Evolutionary conservation across 2,329 filamentous ascomycete species (phyloP).

Genomic region (Alternaria metachromatica): DNA sequence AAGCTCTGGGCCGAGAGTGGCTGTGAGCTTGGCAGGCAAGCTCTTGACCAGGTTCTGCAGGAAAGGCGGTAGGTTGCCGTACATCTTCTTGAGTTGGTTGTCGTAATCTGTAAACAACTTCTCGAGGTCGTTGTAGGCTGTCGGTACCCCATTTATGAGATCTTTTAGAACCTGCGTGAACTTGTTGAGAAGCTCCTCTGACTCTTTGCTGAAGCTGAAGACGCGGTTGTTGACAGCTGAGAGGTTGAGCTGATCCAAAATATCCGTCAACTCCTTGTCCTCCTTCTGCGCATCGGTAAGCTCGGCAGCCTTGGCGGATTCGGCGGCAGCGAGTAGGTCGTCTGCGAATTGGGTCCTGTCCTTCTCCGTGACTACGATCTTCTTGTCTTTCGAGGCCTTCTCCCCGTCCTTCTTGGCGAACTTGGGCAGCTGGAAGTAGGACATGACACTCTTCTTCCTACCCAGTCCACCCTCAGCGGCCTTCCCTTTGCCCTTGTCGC

Average conservation of each 20-base stretch:
- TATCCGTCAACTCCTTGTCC: slow-evolving; percentile 74
- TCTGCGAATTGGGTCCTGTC: slow-evolving; percentile 46
- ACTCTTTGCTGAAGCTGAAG: slow-evolving; percentile 83
- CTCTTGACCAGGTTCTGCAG: slow-evolving; percentile 86
- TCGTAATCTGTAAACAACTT: slow-evolving; percentile 69
- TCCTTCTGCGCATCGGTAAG: slow-evolving; percentile 59
- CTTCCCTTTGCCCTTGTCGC: slow-evolving; percentile 34
- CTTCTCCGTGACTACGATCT: slow-evolving; percentile 44
- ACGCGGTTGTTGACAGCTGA: slow-evolving; percentile 84
- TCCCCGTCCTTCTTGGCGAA: slow-evolving; percentile 45
- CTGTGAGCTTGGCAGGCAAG: slow-evolving; percentile 81
- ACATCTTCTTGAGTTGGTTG: slow-evolving; percentile 68
- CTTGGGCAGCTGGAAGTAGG: slow-evolving; percentile 41
- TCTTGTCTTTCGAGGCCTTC: slow-evolving; percentile 38
- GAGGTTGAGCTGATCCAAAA: slow-evolving; percentile 85
- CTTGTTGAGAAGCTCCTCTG: slow-evolving; percentile 77
- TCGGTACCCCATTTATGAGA: slow-evolving; percentile 88
- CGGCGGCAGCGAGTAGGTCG: slow-evolving; percentile 43
- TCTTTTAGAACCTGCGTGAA: slow-evolving; percentile 95
- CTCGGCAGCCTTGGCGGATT: slow-evolving; percentile 41
- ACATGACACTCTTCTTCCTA: slow-evolving; percentile 50
- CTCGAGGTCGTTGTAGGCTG: slow-evolving; percentile 89
- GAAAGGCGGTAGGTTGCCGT: slow-evolving; percentile 73
- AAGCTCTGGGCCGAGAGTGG: slow-evolving; percentile 78
- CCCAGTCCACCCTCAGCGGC: slow-evolving; percentile 34